These are phyloP conservation scores for Hortaea sp. DNA, from an alignment of 2,329 filamentous ascomycete species.

Conservation along the genomic window DNA sequence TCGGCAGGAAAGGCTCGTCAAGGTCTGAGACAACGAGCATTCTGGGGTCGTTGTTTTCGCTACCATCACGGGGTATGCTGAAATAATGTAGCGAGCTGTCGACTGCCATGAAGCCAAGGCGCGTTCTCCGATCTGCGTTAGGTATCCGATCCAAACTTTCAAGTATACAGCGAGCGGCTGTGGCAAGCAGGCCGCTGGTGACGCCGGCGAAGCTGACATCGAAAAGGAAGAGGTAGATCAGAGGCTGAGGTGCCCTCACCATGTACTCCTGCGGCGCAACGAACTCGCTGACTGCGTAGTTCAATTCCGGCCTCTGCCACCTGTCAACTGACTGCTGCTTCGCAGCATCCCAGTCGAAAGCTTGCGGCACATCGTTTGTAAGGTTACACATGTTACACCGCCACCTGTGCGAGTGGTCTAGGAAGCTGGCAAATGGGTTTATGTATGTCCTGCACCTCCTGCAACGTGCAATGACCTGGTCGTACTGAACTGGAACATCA, in stretches of 20 bases:
- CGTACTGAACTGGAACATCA: constrained; percentile 79
- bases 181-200: constrained; percentile 82
- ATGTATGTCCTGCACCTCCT: constrained; percentile 94
- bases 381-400: constrained; percentile 99
- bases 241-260: constrained; percentile 89
- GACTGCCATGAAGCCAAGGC: constrained; percentile 89
- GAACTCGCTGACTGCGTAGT: constrained; percentile 94
- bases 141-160: constrained; percentile 95
- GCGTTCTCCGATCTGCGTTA: constrained; percentile 88
- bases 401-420: constrained; percentile 96
- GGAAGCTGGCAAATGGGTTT: constrained; percentile 91
- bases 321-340: constrained; percentile 84
- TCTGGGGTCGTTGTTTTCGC: constrained; percentile 72
- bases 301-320: constrained; percentile 85
- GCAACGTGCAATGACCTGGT: constrained; percentile 95
- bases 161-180: constrained; percentile 82
- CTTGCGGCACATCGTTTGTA: constrained; percentile 97
- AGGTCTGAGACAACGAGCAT: constrained; percentile 94
- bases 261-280: constrained; percentile 98
- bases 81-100: constrained; percentile 96
- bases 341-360: constrained; percentile 94
- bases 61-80: constrained; percentile 77
- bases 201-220: constrained; percentile 89
- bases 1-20: constrained; percentile 95
- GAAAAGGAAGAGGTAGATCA: constrained; percentile 92